A percentile compares a stretch with the other conserved stretches of the same genome.
phyloP scores from a whole-genome alignment of 2,329 filamentous ascomycete species.

The Trichoderma brevicompactum region DNA sequence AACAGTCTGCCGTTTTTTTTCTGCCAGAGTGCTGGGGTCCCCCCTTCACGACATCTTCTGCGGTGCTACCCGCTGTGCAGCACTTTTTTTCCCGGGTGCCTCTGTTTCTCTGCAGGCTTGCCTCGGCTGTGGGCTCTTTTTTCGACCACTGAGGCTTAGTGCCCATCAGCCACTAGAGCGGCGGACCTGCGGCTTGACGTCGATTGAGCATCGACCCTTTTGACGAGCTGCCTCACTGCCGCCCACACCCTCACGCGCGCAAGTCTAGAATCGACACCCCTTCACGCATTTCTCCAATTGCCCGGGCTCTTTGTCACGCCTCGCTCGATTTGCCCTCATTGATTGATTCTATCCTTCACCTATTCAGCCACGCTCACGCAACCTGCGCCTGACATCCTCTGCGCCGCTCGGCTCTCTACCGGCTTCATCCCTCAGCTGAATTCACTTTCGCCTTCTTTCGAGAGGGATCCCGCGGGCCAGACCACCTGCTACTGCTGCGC shows the following conservation, averaged over 20 bases:
- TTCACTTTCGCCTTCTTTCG: conserved; percentile 6
- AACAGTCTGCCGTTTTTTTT: background rate
- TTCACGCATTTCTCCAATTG: conserved; percentile 18
- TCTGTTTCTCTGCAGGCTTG: conserved; percentile 16
- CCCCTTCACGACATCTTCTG: background rate
- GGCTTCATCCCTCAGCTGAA: background rate
- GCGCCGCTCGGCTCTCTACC: background rate
- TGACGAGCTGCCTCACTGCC: conserved; percentile 11
- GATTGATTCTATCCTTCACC: conserved; percentile 3
- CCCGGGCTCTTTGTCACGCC: conserved; percentile 10
- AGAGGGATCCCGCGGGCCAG: background rate
- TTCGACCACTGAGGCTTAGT: conserved; percentile 21
- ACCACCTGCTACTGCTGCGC: background rate
- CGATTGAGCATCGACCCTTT: conserved; percentile 17
- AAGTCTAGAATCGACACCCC: conserved; percentile 1
- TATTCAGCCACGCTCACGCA: conserved; percentile 25
- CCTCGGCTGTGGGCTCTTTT: conserved; percentile 24
- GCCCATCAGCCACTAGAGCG: conserved; percentile 19
- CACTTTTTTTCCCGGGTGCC: background rate
- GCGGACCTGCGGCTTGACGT: conserved; percentile 18
- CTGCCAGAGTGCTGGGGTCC: background rate
- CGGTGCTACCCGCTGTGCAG: conserved; percentile 21
- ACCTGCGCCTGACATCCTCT: conserved; percentile 8
- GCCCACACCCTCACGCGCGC: conserved; percentile 24
- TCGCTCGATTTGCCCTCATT: background rate